Base-by-base conservation (phyloP, 768 basidiomycete species). In the Lactifluus volemus region DNA sequence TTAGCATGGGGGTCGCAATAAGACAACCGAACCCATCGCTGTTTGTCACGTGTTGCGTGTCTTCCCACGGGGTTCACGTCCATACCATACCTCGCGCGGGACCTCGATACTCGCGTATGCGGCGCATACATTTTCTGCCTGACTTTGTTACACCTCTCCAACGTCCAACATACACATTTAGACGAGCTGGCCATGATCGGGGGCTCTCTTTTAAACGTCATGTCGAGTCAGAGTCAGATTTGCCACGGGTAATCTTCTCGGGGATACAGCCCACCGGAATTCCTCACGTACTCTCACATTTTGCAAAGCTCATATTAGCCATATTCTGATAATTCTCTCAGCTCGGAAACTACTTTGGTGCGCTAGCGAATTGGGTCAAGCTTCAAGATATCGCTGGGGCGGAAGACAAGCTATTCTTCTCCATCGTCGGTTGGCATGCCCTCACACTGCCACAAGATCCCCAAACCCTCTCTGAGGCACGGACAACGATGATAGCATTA, bases 321-420 rank as follows among this genome's bases (percentile, higher is more conserved):
- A 32, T 21, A 45, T 15, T 49, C 50, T 60, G 38, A 55, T 50
- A 21, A 34, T 50, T 2, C 15, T 32, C 38, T 63, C 59, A 98
- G 94, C 78, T 97, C 68, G 96, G 96, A 48, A 98, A 98, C 72
- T 91, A 92, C 68, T 79, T 98, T 3, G 96, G 96, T 4, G 94
- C 95, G 0, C 76, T 97, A 32, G 81, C 82, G 19, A 93, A 94
- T 70, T 96, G 94, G 94, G 88, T 92, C 50, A 79, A 78, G 55
- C 76, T 97, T 30, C 92, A 96, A 72, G 76, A 80, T 47, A 75
- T 79, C 42, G 80, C 85, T 0, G 69, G 70, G 9, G 76, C 79
- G 1, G 75, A 81, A 11, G 88, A 92, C 68, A 74, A 79, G 55
- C 77, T 94, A 9, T 72, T 96, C 25, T 95, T 90, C 72, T 87